These are phyloP conservation scores for Myotisia sp. DNA, from an alignment of 2,329 filamentous ascomycete species.

Conservation along the genomic window DNA sequence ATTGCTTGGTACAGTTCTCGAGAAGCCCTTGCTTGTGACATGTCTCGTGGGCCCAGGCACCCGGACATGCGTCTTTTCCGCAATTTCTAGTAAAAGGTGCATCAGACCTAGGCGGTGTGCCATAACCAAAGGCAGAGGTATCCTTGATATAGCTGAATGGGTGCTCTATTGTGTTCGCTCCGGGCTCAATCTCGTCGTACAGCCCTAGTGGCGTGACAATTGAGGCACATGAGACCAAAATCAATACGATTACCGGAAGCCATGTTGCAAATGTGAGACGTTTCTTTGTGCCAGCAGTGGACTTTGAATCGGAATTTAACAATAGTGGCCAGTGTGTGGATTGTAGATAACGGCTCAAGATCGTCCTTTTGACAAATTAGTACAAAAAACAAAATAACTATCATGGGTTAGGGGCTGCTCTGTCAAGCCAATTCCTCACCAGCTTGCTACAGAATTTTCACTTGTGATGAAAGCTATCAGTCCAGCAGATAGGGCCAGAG, in stretches of 20 bases:
- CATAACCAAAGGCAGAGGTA: constrained; percentile 24
- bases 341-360: constrained; percentile 25
- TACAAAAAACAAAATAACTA: constrained; percentile 1
- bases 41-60: constrained; percentile 8
- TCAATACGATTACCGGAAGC: constrained; percentile 16
- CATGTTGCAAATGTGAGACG: constrained; percentile 16
- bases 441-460: constrained; percentile 20
- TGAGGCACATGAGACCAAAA: constrained; percentile 28
- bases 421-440: constrained; percentile 5
- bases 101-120: constrained; percentile 24
- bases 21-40: constrained; percentile 4
- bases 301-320: constrained; percentile 27
- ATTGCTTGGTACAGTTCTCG: constrained; percentile 14
- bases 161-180: constrained; percentile 6
- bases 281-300: constrained; percentile 20
- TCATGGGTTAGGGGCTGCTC: neutral
- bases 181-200: constrained; percentile 23
- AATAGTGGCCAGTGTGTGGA: constrained; percentile 31
- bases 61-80: constrained; percentile 15
- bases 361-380: constrained; percentile 18
- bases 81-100: constrained; percentile 23
- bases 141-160: constrained; percentile 29
- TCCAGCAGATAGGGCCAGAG: constrained; percentile 24
- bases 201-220: constrained; percentile 35
- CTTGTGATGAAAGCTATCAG: constrained; percentile 25